Conservation (phyloP, 164 flowering plant species). For the grape (Vitis vinifera) region ASM3070453v1 NC_081823.1:2674501-2675000, state of each 20-base stretch:
- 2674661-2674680: no score
- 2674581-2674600: constrained; percentile 18
- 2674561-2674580: constrained; percentile 21
- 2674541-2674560: constrained; percentile 15
- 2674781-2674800: constrained; percentile 11
- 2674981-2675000: constrained; percentile 3
- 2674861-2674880: background rate
- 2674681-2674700: no score
- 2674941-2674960: background rate
- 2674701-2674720: no score
- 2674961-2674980: background rate
- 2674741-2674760: no score
- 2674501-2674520: constrained; percentile 1
- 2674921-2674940: background rate
- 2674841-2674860: background rate
- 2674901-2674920: background rate
- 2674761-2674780: background rate
- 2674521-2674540: constrained; percentile 8
- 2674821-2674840: background rate
- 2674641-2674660: no score
- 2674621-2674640: background rate
- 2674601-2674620: constrained; percentile 16
- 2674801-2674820: background rate
- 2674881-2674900: constrained; percentile 7
- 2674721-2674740: no score